Evolutionary conservation across 1,284 basidiomycete genomes (phyloP).

Genomic region (Golubevia sp.): DNA sequence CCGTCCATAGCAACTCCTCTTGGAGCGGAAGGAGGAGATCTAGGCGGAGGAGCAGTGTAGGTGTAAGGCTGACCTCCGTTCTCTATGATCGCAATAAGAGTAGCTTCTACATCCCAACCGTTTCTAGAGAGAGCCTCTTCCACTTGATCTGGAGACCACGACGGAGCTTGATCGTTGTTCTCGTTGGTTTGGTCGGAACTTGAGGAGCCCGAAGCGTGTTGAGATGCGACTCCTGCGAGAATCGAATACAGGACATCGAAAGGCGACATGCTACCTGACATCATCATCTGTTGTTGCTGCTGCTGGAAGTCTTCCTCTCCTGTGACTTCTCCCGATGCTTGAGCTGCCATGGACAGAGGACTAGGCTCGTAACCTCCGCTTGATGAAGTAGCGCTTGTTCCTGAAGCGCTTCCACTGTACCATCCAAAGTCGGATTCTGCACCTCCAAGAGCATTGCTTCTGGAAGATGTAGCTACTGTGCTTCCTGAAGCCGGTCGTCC

Average conservation of each 20-base stretch:
- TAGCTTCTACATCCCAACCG: conserved; percentile 90
- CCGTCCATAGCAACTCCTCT: background rate
- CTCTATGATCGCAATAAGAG: conserved; percentile 89
- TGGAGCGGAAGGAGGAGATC: background rate
- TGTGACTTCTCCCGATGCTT: conserved; percentile 62
- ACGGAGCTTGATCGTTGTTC: conserved; percentile 12
- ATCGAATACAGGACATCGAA: conserved; percentile 93
- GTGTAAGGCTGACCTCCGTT: conserved; percentile 37
- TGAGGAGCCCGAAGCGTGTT: conserved; percentile 60
- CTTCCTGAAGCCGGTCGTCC: background rate
- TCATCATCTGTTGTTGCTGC: conserved; percentile 68
- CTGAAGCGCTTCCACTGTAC: conserved; percentile 7
- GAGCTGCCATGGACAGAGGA: conserved; percentile 10
- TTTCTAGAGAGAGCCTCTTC: conserved; percentile 87
- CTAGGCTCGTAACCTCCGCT: conserved; percentile 65
- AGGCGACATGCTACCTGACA: conserved; percentile 90
- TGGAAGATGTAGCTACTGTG: background rate
- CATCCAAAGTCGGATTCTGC: conserved; percentile 2
- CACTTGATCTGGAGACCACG: conserved; percentile 77
- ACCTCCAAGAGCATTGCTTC: conserved; percentile 12
- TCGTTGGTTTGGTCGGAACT: conserved; percentile 4
- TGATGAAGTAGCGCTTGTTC: conserved; percentile 59
- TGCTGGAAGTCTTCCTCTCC: conserved; percentile 49
- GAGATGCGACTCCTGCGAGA: conserved; percentile 74
- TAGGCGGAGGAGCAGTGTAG: background rate